A percentile compares a stretch with the other conserved stretches of the same genome.
Evolutionary conservation across 441 rosid genomes (phyloP).

Genomic region (Erodium texanum): DNA sequence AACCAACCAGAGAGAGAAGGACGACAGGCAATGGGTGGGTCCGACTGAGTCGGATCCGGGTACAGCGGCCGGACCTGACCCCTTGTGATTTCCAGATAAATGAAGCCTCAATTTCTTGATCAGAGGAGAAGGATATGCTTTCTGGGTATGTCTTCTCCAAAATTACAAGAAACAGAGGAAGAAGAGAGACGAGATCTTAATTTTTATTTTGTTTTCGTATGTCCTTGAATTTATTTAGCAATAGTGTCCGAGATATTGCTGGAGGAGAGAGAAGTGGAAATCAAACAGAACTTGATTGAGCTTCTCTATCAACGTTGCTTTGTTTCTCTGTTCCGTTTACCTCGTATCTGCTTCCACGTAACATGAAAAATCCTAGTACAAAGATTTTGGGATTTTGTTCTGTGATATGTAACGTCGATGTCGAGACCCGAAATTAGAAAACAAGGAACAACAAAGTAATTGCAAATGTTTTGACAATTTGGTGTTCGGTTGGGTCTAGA

Average conservation of each 20-base stretch:
- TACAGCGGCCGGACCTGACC: neutral
- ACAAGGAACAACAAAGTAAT: too few relatives aligned
- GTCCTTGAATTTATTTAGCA: neutral
- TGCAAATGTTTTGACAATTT: too few relatives aligned
- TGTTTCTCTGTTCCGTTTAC: neutral
- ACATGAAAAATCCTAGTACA: neutral
- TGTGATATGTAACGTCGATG: too few relatives aligned
- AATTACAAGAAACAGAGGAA: too few relatives aligned
- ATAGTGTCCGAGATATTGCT: too few relatives aligned
- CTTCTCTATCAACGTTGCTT: neutral
- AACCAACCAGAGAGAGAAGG: slow-evolving; percentile 3
- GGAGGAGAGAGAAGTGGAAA: neutral
- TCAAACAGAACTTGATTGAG: neutral
- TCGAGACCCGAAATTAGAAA: too few relatives aligned
- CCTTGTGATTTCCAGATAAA: neutral
- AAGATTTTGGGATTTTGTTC: too few relatives aligned
- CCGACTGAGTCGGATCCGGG: neutral
- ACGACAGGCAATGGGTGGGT: neutral
- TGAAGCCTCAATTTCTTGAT: too few relatives aligned
- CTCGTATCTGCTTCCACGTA: slow-evolving; percentile 5
- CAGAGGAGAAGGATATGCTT: neutral
- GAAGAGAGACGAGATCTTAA: too few relatives aligned
- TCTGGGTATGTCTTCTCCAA: too few relatives aligned
- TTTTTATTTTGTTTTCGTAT: too few relatives aligned
- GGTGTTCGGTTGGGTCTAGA: too few relatives aligned